Evolutionary conservation across 2,329 filamentous ascomycete genomes (phyloP), one percentile per base, ranked within the genome.

Genomic region (Chrysoporthe austroafricana): DNA sequence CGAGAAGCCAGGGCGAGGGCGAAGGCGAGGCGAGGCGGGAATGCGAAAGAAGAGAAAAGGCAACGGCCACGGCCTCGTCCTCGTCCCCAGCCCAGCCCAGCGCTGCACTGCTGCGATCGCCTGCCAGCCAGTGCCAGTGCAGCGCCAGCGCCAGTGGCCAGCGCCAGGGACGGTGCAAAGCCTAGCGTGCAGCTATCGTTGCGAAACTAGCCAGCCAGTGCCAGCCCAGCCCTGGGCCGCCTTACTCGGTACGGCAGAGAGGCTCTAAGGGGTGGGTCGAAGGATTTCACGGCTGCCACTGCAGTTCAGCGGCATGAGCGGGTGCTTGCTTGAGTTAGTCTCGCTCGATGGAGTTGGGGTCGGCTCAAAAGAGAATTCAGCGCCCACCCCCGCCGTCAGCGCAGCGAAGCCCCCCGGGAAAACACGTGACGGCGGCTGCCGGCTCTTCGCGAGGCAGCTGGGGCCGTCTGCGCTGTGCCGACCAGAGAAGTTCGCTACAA

Each of bases 341-440:
- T 26, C 26, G 26, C 26, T 26, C 26, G 26, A 26, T 26, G 21
- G 32, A 50, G 32, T 39, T 39, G 36, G 7, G 32, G 34, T 44
- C 6, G 39, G 36, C 26, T 42, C 4, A 34, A 16, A 58, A 16
- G 32, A 16, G n/a, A 34, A 42, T 48, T 62, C 36, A 50, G n/a
- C 5, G 5, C 48, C 26, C 26, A 42, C 66, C 67, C 66, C 59
- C 54, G 54, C 63, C 59, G 67, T 66, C 54, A 59, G 56, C 26
- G 3, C 54, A 43, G 50, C 39, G 52, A 64, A 32, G 5, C 32
- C 44, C 21, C n/a, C 63, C 34, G 39, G 56, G 34, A 48, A 59
- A 58, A n/a, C 67, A 69, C 67, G 67, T 69, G 62, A 67, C 62
- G 54, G 65, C n/a, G 14, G 42, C 48, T 43, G 64, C 68, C 62